phyloP scores from a whole-genome alignment of 495 filamentous ascomycete genomes.

The Aspergillus biplanus region DNA sequence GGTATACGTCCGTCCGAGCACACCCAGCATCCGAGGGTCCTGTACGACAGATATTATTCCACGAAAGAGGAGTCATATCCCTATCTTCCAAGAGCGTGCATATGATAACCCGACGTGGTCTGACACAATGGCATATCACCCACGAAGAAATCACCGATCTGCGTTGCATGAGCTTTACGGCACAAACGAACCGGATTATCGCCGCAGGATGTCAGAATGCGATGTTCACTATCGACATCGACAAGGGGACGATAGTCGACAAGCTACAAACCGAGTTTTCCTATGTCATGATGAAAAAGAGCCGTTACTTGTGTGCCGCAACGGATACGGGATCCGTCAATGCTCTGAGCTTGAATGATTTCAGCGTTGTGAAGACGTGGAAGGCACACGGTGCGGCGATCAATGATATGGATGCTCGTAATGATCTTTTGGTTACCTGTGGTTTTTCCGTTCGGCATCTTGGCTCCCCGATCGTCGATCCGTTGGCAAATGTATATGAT shows the following conservation, averaged over 20 bases:
- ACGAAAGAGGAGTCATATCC: constrained; percentile 84
- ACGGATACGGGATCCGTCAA: constrained; percentile 83
- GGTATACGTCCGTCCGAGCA: constrained; percentile 76
- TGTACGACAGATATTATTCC: constrained; percentile 80
- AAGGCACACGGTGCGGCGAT: constrained; percentile 82
- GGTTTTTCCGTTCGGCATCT: constrained; percentile 80
- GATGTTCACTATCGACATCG: constrained; percentile 90
- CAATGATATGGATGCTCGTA: constrained; percentile 93
- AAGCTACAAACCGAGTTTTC: constrained; percentile 71
- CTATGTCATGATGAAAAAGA: constrained; percentile 89
- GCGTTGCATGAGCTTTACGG: constrained; percentile 91
- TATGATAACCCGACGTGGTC: constrained; percentile 78
- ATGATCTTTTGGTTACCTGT: constrained; percentile 90
- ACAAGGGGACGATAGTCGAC: constrained; percentile 79
- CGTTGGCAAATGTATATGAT: constrained; percentile 92
- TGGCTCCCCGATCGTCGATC: constrained; percentile 73
- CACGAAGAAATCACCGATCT: constrained; percentile 80
- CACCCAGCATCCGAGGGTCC: constrained; percentile 68
- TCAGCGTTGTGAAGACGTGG: constrained; percentile 81
- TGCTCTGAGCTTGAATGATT: constrained; percentile 76
- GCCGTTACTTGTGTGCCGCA: constrained; percentile 88
- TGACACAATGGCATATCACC: constrained; percentile 83
- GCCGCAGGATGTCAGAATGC: constrained; percentile 82
- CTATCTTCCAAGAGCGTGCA: constrained; percentile 78
- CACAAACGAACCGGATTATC: constrained; percentile 80